These are phyloP conservation scores for Crucihimalaya himalaica DNA, from an alignment of 345 rosid genomes.

Conservation along the genomic window DNA sequence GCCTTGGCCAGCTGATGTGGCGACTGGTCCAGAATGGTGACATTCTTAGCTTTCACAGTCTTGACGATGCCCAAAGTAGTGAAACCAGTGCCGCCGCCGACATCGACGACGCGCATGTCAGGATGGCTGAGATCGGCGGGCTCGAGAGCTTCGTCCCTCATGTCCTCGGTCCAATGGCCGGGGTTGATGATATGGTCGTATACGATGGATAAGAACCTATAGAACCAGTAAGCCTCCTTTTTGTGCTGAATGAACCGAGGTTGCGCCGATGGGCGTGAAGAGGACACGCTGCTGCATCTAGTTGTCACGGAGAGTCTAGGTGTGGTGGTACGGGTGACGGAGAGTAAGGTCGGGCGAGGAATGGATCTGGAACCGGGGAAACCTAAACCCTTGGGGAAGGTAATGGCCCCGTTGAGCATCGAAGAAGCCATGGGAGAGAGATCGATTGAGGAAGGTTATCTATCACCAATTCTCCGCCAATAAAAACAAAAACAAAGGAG, in stretches of 20 bases:
- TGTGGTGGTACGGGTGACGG: conserved; percentile 36
- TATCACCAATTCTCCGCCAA: neutral
- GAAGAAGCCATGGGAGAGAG: conserved; percentile 60
- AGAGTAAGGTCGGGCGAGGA: conserved; percentile 40
- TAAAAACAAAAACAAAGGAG: too few species aligned
- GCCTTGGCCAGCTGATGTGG: conserved; percentile 99
- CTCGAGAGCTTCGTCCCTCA: conserved; percentile 97
- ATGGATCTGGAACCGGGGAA: conserved; percentile 49
- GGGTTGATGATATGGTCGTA: conserved; percentile 95
- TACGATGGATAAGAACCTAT: conserved; percentile 88
- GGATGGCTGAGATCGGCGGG: conserved; percentile 85
- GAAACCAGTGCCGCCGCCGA: conserved; percentile 99
- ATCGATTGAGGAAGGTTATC: conserved; percentile 3
- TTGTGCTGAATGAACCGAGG: conserved; percentile 98
- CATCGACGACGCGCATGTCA: conserved; percentile 88
- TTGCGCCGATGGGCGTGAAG: conserved; percentile 87
- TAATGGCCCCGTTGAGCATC: conserved; percentile 65
- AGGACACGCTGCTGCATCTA: conserved; percentile 72
- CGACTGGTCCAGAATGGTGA: conserved; percentile 94
- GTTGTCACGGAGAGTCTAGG: conserved; percentile 40
- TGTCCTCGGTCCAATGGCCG: conserved; percentile 96
- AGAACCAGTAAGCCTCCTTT: conserved; percentile 98
- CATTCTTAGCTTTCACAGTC: conserved; percentile 94
- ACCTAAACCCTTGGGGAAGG: conserved; percentile 44
- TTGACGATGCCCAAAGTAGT: conserved; percentile 94